Evolutionary conservation across 306 rosid genomes (phyloP).

Genomic region (Lathyrus tuberosus): DNA sequence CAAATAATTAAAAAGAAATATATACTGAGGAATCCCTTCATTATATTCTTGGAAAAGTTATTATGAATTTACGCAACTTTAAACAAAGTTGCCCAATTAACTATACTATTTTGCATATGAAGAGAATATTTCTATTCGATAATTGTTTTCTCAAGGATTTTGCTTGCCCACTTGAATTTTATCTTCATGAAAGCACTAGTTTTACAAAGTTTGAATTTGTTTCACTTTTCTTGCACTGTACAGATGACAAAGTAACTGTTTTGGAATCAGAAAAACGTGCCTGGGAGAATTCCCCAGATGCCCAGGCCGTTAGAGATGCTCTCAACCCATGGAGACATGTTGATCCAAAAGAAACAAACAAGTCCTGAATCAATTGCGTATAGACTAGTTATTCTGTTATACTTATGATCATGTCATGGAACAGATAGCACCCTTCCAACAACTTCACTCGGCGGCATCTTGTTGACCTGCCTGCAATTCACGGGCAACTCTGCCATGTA

Average conservation of each 20-base stretch:
- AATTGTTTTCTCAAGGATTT: constrained; percentile 24
- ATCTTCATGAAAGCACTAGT: not conserved
- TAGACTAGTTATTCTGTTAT: constrained; percentile 19
- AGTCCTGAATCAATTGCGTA: constrained; percentile 36
- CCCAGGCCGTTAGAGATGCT: constrained; percentile 69
- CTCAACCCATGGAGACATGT: constrained; percentile 55
- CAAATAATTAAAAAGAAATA: too few relatives aligned
- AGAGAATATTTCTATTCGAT: not conserved
- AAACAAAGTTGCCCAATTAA: not conserved
- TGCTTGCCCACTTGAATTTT: not conserved
- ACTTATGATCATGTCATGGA: not conserved
- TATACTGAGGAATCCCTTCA: not conserved
- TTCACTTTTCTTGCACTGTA: constrained; percentile 30
- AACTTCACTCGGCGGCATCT: not conserved
- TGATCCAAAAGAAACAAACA: constrained; percentile 39
- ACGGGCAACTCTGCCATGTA: not conserved
- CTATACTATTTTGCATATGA: not conserved
- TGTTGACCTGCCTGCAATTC: not conserved
- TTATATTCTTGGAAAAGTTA: not conserved
- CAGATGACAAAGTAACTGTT: constrained; percentile 91
- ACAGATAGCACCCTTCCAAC: not conserved
- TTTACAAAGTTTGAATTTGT: constrained; percentile 4
- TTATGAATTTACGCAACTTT: not conserved
- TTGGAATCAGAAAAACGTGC: constrained; percentile 82
- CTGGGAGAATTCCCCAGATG: constrained; percentile 81